Percentiles rank a stretch among this genome's conserved stretches.
Conservation (phyloP, 352 stramenopile genomes). For the Phytophthora fragariaefolia region DNA sequence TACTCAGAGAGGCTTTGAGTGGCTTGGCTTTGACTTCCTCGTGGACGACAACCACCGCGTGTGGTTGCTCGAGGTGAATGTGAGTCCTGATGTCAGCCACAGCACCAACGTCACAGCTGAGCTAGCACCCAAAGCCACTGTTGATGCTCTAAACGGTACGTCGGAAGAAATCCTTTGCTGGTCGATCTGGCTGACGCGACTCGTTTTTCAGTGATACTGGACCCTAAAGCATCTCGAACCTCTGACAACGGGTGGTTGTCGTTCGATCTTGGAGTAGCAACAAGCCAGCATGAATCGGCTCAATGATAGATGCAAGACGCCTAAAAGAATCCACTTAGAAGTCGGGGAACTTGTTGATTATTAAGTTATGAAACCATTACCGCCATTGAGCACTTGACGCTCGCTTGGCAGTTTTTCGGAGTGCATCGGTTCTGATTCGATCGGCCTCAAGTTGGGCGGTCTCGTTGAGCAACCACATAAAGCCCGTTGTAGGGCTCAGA, state of each 20-base stretch:
- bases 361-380: slow-evolving; percentile 5
- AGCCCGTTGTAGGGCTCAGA: slow-evolving; percentile 67
- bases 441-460: slow-evolving; percentile 60
- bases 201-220: slow-evolving; percentile 29
- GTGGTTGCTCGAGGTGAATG: slow-evolving; percentile 89
- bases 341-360: no score
- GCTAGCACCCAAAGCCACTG: slow-evolving; percentile 61
- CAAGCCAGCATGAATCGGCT: background rate
- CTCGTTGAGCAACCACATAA: slow-evolving; percentile 80
- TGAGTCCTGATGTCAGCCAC: slow-evolving; percentile 88
- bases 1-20: slow-evolving; percentile 79
- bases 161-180: background rate
- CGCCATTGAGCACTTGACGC: slow-evolving; percentile 46
- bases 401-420: slow-evolving; percentile 55
- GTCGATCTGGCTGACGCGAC: background rate
- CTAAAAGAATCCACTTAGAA: no score
- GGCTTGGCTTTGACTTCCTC: slow-evolving; percentile 88
- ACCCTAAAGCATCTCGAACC: slow-evolving; percentile 4
- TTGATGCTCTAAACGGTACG: slow-evolving; percentile 58
- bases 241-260: slow-evolving; percentile 35
- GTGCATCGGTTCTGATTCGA: slow-evolving; percentile 47
- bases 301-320: background rate
- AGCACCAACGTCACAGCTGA: slow-evolving; percentile 64
- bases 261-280: background rate
- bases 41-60: slow-evolving; percentile 59